Base-by-base conservation (phyloP, 78 protist species). In the Dictyostelium purpureum region DNA sequence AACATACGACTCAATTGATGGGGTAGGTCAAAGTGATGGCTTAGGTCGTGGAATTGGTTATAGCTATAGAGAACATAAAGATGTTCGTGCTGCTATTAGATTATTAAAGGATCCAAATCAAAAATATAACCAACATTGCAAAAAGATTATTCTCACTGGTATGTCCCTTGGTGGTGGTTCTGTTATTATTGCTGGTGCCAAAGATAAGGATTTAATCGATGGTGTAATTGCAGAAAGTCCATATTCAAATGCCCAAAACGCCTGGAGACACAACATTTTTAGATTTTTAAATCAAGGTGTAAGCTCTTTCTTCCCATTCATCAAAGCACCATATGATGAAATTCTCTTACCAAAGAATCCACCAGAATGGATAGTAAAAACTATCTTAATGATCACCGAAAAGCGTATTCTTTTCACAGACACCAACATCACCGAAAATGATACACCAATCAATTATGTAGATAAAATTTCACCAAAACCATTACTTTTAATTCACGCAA, bases 81-180 rank as follows among this genome's bases (percentile, higher is more conserved):
- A 85, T 45, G 81, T 85, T 21, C 70, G 91, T 54, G 52, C 91
- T 12, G 91, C 91, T 2, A 73, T 85, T 45, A 38, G 81, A 21
- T 35, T 59, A 38, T 78, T 73, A n/a, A 49, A 59, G 5, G n/a
- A 14, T 12, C 21, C 6, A 9, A 52, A 67, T 69, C 40, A 80
- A n/a, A 26, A 11, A 11, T 56, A n/a, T 56, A 56, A 24, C 6
- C 9, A n/a, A 18, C 65, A 40, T 3, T 56, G 74, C 16, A 33
- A 85, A 33, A 85, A 73, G 28, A 24, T 85, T 1, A 63, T 85
- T 4, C 66, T 85, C 28, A 73, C 91, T 40, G 91, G 91, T 21
- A 85, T 85, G 79, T 85, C 91, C 16, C 40, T 85, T 14, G 91
- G 91, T 59, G 91, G 69, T 4, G 81, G 83, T n/a, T 57, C 76